Base-by-base conservation (phyloP, 2,329 filamentous ascomycete genomes). In the Xylariaceae sp. region DNA sequence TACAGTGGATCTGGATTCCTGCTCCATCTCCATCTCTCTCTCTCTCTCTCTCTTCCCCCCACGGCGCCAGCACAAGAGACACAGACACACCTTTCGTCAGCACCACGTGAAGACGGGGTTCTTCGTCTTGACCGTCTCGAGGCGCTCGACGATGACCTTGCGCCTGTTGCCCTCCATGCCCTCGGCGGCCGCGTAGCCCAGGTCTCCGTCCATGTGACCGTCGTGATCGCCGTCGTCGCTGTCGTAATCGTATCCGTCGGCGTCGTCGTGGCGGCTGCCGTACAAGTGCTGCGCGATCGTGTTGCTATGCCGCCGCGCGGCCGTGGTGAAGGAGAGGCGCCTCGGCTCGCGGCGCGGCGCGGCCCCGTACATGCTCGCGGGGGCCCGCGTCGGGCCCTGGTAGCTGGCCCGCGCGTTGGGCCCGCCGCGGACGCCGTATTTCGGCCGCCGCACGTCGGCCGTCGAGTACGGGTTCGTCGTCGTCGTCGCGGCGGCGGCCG, bases 101-200 rank as follows among this genome's bases (percentile, higher is more conserved):
- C 92, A 98, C 85, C 92, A 98, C 28, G 85, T 94, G 61, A 98
- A 98, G 19, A 98, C 88, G 2, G 92, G 92, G 55, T 94, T 93
- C 57, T 83, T 83, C 55, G 80, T 86, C 70, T 96, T 96, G 42
- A 98, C 92, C 39, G 90, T 84, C 67, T 98, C 92, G 38, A 98
- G 64, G 43, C 92, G 72, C 68, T 98, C 92, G 30, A 98, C 89
- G 67, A 98, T 96, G 30, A 98, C 92, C 61, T 92, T 94, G 50
- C 89, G 76, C 56, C 83, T 80, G 51, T 88, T 85, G 10, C 85
- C 85, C 60, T 96, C 92, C 76, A 94, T 87, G 17, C 87, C 92
- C 57, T 90, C 86, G 0, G 92, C 92, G 1, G 89, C 90, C 9
- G 89, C 87, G 60, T 94, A 98, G 8, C 92, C 92, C 18, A 98